Evolutionary conservation across 352 stramenopile species (phyloP).

Genomic region (Globisporangium solare): DNA sequence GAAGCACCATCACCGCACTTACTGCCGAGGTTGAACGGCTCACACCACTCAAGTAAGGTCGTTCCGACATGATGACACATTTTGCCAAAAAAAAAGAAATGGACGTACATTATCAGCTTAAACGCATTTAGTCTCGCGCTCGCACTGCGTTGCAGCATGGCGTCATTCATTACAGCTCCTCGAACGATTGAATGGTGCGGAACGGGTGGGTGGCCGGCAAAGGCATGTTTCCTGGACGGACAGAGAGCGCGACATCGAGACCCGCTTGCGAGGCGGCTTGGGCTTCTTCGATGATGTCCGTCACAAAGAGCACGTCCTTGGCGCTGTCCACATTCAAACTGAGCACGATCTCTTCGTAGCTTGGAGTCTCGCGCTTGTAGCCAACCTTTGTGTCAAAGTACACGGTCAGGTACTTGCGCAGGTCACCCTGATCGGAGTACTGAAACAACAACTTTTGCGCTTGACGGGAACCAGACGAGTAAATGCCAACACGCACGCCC

Average conservation of each 20-base stretch:
- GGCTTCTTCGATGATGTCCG: slow-evolving; percentile 84
- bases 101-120: slow-evolving; percentile 2
- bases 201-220: slow-evolving; percentile 57
- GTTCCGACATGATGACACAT: slow-evolving; percentile 11
- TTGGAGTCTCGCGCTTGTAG: slow-evolving; percentile 66
- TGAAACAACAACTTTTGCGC: slow-evolving; percentile 87
- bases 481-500: slow-evolving; percentile 88
- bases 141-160: background rate
- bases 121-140: slow-evolving; percentile 2
- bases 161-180: slow-evolving; percentile 29
- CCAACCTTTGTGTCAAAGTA: slow-evolving; percentile 88
- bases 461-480: slow-evolving; percentile 89
- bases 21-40: slow-evolving; percentile 1
- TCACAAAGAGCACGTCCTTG: slow-evolving; percentile 86
- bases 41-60: slow-evolving; percentile 12
- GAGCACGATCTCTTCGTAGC: slow-evolving; percentile 80
- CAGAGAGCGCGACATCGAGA: slow-evolving; percentile 63
- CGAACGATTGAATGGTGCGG: slow-evolving; percentile 54
- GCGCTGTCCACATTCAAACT: slow-evolving; percentile 75
- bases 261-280: slow-evolving; percentile 67
- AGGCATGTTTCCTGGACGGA: slow-evolving; percentile 82
- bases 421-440: slow-evolving; percentile 78
- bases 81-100: background rate
- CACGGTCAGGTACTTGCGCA: slow-evolving; percentile 62
- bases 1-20: slow-evolving; percentile 2